Evolutionary conservation across 306 rosid genomes (phyloP).

Genomic region (Erythrophleum fordii): DNA sequence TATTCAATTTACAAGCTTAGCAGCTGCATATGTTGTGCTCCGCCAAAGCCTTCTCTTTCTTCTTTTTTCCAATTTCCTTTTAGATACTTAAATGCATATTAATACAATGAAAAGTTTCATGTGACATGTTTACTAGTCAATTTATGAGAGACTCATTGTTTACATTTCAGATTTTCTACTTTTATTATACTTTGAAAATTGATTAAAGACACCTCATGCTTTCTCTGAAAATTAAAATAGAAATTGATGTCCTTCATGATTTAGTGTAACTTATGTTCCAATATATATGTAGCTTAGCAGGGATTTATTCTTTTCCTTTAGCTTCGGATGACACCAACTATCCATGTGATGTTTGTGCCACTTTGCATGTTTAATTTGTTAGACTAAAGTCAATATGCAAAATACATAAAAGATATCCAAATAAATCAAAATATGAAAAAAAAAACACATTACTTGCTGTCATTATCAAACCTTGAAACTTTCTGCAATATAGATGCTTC

Average conservation of each 20-base stretch:
- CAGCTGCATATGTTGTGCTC: background rate
- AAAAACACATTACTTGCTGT: too few species aligned
- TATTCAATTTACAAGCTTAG: background rate
- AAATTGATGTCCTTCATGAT: background rate
- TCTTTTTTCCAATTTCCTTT: background rate
- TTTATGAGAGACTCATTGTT: background rate
- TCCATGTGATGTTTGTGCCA: background rate
- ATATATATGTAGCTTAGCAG: background rate
- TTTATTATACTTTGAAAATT: background rate
- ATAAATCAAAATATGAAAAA: too few species aligned
- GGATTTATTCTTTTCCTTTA: background rate
- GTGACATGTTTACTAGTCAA: background rate
- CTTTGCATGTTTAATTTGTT: slow-evolving; percentile 2
- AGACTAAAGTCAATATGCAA: too few species aligned
- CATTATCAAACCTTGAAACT: too few species aligned
- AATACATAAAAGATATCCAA: too few species aligned
- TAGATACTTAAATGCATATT: background rate
- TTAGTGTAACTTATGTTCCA: background rate
- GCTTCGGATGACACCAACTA: background rate
- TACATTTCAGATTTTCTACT: background rate
- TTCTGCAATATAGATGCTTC: too few species aligned
- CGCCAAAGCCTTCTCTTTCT: background rate
- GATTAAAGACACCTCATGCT: background rate
- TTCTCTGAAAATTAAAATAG: too few species aligned
- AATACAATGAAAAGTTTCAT: background rate